Conservation (phyloP, 768 basidiomycete species). For the Phaeolepiota aurea region DNA sequence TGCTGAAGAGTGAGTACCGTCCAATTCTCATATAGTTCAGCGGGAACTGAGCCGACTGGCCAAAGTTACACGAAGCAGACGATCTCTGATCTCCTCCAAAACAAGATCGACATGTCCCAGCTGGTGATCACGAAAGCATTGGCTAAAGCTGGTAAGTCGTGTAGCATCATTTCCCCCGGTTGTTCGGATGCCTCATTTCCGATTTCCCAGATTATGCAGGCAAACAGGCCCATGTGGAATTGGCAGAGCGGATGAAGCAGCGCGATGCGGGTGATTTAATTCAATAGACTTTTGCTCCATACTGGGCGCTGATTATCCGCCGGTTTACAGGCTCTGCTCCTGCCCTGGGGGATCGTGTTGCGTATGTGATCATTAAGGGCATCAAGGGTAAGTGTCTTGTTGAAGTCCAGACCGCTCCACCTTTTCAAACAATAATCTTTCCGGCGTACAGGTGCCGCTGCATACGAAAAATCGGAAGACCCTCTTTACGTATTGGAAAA, state of each 20-base stretch:
- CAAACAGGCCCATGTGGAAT: constrained; percentile 94
- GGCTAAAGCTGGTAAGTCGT: constrained; percentile 66
- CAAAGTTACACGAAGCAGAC: constrained; percentile 85
- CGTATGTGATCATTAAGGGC: constrained; percentile 97
- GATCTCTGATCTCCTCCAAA: constrained; percentile 91
- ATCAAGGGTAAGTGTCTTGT: constrained; percentile 83
- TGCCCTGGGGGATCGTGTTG: constrained; percentile 95
- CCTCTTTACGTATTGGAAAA: constrained; percentile 96
- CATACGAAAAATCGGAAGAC: constrained; percentile 98
- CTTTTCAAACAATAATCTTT: too few species aligned
- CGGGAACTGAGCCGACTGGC: background rate
- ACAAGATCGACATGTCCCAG: constrained; percentile 98
- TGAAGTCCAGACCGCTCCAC: too few species aligned
- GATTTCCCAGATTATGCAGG: constrained; percentile 68
- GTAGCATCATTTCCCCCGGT: background rate
- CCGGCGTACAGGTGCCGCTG: constrained; percentile 81
- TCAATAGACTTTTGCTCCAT: background rate
- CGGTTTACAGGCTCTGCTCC: constrained; percentile 75
- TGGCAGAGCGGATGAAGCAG: constrained; percentile 92
- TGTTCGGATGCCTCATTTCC: background rate
- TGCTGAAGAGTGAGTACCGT: constrained; percentile 76
- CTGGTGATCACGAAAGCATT: constrained; percentile 98
- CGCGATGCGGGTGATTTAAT: constrained; percentile 70
- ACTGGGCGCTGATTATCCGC: background rate
- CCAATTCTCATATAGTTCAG: background rate